phyloP scores from a whole-genome alignment of 2,329 filamentous ascomycete genomes.

The Calonectria pseudoreteaudii region DNA sequence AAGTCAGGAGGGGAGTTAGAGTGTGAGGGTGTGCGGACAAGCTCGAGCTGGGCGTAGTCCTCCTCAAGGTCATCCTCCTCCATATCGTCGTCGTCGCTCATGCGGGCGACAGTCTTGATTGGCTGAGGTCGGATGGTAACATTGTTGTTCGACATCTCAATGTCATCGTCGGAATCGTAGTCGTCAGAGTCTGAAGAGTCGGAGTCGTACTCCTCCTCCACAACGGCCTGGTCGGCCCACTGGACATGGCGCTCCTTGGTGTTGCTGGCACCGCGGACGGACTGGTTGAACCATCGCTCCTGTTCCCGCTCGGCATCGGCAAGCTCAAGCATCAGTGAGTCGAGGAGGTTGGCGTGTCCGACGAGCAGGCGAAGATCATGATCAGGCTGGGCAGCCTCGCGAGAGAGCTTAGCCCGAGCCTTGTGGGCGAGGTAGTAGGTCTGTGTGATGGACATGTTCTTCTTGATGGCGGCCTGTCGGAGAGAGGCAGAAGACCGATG shows the following conservation, averaged over 20 bases:
- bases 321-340: too few relatives aligned
- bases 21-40: constrained; percentile 77
- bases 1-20: constrained; percentile 76
- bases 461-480: constrained; percentile 62
- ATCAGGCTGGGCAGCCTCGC: constrained; percentile 88
- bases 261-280: too few relatives aligned
- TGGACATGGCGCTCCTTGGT: too few relatives aligned
- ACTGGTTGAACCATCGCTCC: too few relatives aligned
- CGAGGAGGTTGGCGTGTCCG: constrained; percentile 68
- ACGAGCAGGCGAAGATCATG: constrained; percentile 96
- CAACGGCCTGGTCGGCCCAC: constrained; percentile 57
- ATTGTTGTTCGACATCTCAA: constrained; percentile 65
- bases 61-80: constrained; percentile 70
- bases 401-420: constrained; percentile 94
- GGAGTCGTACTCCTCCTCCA: constrained; percentile 79
- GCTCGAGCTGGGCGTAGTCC: constrained; percentile 72
- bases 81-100: constrained; percentile 57
- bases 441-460: constrained; percentile 97
- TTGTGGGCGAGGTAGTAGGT: constrained; percentile 99
- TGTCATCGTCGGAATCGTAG: constrained; percentile 66
- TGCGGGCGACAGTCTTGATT: constrained; percentile 50
- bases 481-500: constrained; percentile 44
- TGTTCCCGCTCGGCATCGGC: too few relatives aligned
- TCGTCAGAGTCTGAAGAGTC: constrained; percentile 65
- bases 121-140: constrained; percentile 41